These are phyloP conservation scores for Elsinoe australis DNA, from an alignment of 2,329 filamentous ascomycete genomes.

Conservation along the genomic window DNA sequence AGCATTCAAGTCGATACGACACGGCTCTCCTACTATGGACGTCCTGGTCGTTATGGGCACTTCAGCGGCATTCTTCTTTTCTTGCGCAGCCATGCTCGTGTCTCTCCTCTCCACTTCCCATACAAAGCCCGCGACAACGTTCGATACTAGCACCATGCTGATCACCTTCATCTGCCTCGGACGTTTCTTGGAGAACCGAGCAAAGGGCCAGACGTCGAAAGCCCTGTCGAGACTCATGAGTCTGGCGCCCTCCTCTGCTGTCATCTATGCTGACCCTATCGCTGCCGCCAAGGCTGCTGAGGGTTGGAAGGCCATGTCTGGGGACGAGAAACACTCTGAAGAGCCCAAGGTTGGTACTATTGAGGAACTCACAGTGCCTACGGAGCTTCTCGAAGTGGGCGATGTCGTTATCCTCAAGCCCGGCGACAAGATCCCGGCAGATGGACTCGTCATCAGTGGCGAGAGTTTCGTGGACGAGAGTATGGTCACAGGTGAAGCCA, in stretches of 20 bases:
- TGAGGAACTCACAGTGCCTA: constrained; percentile 83
- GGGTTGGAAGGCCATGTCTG: constrained; percentile 38
- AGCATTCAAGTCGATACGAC: constrained; percentile 87
- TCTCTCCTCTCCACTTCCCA: constrained; percentile 71
- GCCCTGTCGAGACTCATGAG: constrained; percentile 93
- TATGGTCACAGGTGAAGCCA: constrained; percentile 96
- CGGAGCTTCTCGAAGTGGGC: constrained; percentile 86
- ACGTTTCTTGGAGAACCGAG: constrained; percentile 84
- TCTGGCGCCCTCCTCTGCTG: constrained; percentile 89
- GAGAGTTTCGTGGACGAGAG: constrained; percentile 95
- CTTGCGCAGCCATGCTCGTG: constrained; percentile 75
- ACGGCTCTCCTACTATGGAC: constrained; percentile 93
- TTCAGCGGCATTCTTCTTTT: constrained; percentile 94
- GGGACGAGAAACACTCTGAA: constrained; percentile 30
- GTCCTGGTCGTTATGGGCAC: constrained; percentile 91
- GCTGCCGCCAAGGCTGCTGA: constrained; percentile 87
- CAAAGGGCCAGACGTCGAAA: constrained; percentile 93
- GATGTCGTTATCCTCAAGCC: constrained; percentile 89
- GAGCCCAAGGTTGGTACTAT: constrained; percentile 51
- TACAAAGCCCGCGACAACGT: constrained; percentile 75
- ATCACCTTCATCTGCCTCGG: constrained; percentile 92
- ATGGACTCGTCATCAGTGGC: constrained; percentile 77
- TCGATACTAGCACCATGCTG: constrained; percentile 97
- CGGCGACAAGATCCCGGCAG: constrained; percentile 93
- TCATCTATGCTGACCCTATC: constrained; percentile 90